phyloP scores from a whole-genome alignment of 2,329 filamentous ascomycete genomes.

The Coniochaeta sp. region DNA sequence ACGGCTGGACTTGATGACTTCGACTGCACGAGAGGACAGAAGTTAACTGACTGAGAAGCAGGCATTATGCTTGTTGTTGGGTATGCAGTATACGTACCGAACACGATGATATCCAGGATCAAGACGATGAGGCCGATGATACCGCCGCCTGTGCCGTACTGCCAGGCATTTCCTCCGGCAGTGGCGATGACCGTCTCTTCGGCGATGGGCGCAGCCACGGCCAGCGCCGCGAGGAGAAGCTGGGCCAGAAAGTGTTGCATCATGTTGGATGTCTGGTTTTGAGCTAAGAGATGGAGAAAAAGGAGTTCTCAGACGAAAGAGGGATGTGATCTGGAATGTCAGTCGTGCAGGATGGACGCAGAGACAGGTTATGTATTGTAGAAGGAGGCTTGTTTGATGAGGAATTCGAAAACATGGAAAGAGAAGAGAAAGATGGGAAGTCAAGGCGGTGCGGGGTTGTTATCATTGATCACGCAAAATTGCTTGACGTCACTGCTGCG shows the following conservation, averaged over 20 bases:
- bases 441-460: no score
- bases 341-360: no score
- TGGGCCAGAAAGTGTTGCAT: constrained; percentile 38
- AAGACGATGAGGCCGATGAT: constrained; percentile 55
- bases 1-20: constrained; percentile 58
- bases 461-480: no score
- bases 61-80: neutral
- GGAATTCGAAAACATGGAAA: no score
- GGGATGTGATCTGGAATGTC: no score
- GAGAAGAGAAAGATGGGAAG: no score
- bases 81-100: constrained; percentile 37
- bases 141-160: constrained; percentile 55
- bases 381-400: no score
- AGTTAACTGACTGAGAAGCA: constrained; percentile 10
- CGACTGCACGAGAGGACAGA: constrained; percentile 36
- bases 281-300: no score
- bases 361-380: no score
- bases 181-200: constrained; percentile 26
- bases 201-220: constrained; percentile 39
- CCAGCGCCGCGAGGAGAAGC: constrained; percentile 41
- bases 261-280: constrained; percentile 18
- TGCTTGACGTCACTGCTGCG: no score
- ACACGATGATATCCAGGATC: constrained; percentile 56
- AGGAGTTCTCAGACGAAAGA: no score
- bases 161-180: constrained; percentile 38